Percentiles rank a stretch among this genome's conserved stretches.
These are phyloP conservation scores for Fremontodendron californicum DNA, from an alignment of 345 rosid genomes.

Conservation along the genomic window DNA sequence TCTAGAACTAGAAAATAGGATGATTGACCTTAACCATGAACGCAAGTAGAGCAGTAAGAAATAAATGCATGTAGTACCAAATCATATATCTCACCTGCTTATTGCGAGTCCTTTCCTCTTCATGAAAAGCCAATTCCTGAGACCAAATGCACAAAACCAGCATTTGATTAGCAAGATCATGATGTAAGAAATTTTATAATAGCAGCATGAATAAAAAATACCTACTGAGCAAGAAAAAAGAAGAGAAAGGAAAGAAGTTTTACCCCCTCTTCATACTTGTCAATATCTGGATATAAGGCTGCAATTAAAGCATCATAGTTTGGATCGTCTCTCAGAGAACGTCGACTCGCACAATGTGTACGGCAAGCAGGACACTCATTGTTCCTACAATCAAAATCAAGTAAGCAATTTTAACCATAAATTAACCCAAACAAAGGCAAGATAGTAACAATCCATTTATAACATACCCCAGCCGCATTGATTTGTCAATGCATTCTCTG, in stretches of 20 bases:
- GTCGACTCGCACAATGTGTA: slow-evolving; percentile 95
- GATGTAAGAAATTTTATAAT: not conserved
- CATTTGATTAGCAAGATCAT: not conserved
- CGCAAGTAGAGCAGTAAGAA: slow-evolving; percentile 12
- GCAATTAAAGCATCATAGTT: slow-evolving; percentile 85
- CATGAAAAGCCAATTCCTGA: slow-evolving; percentile 82
- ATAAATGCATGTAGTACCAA: slow-evolving; percentile 10
- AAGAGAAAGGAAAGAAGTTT: slow-evolving; percentile 7
- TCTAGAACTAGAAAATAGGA: slow-evolving; percentile 1
- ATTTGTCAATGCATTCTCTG: slow-evolving; percentile 92
- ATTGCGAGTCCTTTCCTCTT: slow-evolving; percentile 79
- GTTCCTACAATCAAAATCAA: slow-evolving; percentile 52
- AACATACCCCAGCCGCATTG: slow-evolving; percentile 93
- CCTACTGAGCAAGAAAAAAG: not conserved
- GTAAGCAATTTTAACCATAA: not conserved
- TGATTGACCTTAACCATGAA: not conserved
- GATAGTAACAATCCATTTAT: not conserved
- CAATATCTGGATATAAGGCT: slow-evolving; percentile 74
- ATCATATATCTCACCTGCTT: slow-evolving; percentile 58
- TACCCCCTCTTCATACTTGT: slow-evolving; percentile 80
- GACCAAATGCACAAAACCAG: slow-evolving; percentile 20
- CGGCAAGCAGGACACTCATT: slow-evolving; percentile 99
- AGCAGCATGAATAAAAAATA: not conserved
- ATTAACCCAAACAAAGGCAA: slow-evolving; percentile 13
- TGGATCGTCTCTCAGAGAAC: slow-evolving; percentile 93